Evolutionary conservation across 2,329 filamentous ascomycete genomes (phyloP).

Genomic region (Xylariaceae sp.): DNA sequence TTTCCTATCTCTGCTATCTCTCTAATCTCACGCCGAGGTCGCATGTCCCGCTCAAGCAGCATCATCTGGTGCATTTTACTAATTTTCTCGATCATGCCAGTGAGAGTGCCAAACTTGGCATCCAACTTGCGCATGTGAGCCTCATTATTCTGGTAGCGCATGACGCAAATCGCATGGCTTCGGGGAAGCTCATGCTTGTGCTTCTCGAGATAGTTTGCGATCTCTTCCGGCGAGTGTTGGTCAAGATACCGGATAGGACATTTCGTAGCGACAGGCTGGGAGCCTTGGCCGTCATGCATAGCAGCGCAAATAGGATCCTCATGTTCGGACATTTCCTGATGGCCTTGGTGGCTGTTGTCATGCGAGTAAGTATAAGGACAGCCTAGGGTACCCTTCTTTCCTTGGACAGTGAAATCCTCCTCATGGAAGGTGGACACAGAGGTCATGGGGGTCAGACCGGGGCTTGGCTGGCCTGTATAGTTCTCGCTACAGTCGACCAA

Average conservation of each 20-base stretch:
- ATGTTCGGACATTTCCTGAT: conserved; percentile 37
- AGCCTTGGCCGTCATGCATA: conserved; percentile 56
- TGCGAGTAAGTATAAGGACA: conserved; percentile 66
- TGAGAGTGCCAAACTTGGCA: conserved; percentile 86
- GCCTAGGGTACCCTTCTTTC: conserved; percentile 68
- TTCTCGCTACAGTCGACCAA: conserved; percentile 43
- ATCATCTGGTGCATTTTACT: conserved; percentile 83
- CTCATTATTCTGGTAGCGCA: conserved; percentile 81
- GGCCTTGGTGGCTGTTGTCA: conserved; percentile 25
- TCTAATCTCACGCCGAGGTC: conserved; percentile 34
- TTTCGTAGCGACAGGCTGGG: conserved; percentile 51
- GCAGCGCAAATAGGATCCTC: conserved; percentile 60
- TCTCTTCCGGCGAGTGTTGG: conserved; percentile 86
- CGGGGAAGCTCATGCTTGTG: conserved; percentile 93
- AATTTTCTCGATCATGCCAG: conserved; percentile 89
- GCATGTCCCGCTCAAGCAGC: conserved; percentile 57
- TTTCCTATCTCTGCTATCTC: conserved; percentile 34
- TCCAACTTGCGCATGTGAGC: conserved; percentile 82
- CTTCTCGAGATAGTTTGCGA: conserved; percentile 87
- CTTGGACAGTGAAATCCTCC: conserved; percentile 84
- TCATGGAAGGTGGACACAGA: conserved; percentile 65
- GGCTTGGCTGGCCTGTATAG: conserved; percentile 45
- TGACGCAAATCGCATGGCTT: conserved; percentile 88
- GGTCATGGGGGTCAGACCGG: conserved; percentile 44
- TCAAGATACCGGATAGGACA: conserved; percentile 92